Conservation (phyloP, 257 asterid genomes). For the Lantana camara region DNA sequence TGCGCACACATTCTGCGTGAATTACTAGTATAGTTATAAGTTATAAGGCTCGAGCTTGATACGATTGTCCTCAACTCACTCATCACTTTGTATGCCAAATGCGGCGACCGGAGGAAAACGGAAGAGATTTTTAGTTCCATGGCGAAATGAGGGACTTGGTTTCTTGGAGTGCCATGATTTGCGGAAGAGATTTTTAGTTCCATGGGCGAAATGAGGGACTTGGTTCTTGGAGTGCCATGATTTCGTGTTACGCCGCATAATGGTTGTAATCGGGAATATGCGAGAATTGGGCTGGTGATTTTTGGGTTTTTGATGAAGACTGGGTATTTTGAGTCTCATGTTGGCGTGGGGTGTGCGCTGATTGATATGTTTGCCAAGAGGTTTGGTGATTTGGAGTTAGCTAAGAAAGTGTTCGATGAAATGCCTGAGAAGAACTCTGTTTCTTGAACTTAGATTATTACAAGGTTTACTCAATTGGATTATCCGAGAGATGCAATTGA, state of each 20-base stretch:
- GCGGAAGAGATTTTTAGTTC: conserved; percentile 52
- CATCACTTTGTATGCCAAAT: conserved; percentile 75
- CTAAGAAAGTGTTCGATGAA: conserved; percentile 69
- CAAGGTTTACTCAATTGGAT: conserved; percentile 69
- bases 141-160: too few species aligned
- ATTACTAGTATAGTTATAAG: too few species aligned
- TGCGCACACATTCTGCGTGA: too few species aligned
- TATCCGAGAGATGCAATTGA: conserved; percentile 44
- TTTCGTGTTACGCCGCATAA: conserved; percentile 73
- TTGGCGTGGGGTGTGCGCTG: conserved; percentile 85
- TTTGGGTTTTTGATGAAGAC: conserved; percentile 72
- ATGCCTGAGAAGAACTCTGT: conserved; percentile 79
- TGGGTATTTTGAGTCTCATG: conserved; percentile 78
- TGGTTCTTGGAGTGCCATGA: conserved; percentile 97
- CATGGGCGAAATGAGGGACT: conserved; percentile 67
- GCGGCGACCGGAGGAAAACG: conserved; percentile 69
- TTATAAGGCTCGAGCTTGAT: conserved; percentile 52
- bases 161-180: too few species aligned
- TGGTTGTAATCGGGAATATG: conserved; percentile 51
- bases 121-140: too few species aligned
- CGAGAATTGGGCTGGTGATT: conserved; percentile 55
- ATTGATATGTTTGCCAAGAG: conserved; percentile 77
- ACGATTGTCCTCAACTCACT: conserved; percentile 70
- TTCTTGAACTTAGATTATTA: conserved; percentile 86
- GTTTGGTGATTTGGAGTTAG: conserved; percentile 59